Evolutionary conservation across 768 basidiomycete genomes (phyloP), one percentile per base, ranked within the genome.

Genomic region (Lactifluus piperatus): DNA sequence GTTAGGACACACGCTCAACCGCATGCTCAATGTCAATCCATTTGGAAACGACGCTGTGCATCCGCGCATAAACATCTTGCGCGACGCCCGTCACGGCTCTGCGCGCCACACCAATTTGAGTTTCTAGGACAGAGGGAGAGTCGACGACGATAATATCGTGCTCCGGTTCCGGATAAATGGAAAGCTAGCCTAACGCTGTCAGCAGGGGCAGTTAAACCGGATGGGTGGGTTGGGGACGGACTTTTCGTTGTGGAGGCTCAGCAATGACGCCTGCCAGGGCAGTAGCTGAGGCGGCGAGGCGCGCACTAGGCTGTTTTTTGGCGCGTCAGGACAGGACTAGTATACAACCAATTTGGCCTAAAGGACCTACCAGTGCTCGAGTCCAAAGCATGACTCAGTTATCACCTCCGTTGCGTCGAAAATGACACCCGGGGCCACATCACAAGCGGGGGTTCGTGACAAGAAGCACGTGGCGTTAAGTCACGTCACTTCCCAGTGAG

Each of bases 1-100:
- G 18, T 29, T 10, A 29, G 30, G 6, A 79, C 88, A 62, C 70
- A 94, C 94, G 74, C 74, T 97, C 94, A 32, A 94, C 84, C 8
- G 81, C 79, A 64, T 88, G 81, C 70, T 97, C 95, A 32, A 93
- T 77, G 13, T 80, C 81, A 66, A 98, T 89, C 93, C 93, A 95
- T 62, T 78, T 79, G 32, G 84, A 81, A 18, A 95, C 81, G 45
- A 83, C 81, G 1, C 77, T 79, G 64, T 93, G 88, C 24, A 93
- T 83, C 49, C 81, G 78, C 1, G 77, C 74, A 56, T 83, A 80
- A n/a, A 81, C 81, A 29, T 83, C 78, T 5, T 70, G 64, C 66
- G 86, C 81, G 14, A 79, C 76, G 0, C 75, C 71, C n/a, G 80
- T 81, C 2, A 81, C 77, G 29, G 81, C 74, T 60, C 80, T 76